These are phyloP conservation scores for Pelargonium exstipulatum DNA, from an alignment of 441 rosid genomes.

Conservation along the genomic window DNA sequence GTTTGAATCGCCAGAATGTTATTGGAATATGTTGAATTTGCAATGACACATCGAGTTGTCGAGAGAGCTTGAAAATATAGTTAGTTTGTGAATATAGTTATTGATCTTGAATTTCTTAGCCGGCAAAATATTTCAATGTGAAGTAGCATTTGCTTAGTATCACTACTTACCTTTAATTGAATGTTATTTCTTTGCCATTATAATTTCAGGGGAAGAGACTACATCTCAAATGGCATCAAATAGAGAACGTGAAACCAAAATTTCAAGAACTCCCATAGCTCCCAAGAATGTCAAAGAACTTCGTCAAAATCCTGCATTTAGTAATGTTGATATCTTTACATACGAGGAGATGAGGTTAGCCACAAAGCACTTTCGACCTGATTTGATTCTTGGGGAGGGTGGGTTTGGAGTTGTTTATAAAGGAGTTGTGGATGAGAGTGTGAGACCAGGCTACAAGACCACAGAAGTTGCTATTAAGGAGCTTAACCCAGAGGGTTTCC, in stretches of 20 bases:
- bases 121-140: neutral
- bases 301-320: slow-evolving; percentile 55
- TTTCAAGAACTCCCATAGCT: slow-evolving; percentile 29
- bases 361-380: slow-evolving; percentile 82
- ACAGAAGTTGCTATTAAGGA: slow-evolving; percentile 79
- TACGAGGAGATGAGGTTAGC: slow-evolving; percentile 76
- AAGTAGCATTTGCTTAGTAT: neutral
- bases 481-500: slow-evolving; percentile 88
- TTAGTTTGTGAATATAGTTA: neutral
- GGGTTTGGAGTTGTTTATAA: slow-evolving; percentile 94
- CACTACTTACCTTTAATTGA: neutral
- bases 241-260: slow-evolving; percentile 33
- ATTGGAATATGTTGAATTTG: neutral
- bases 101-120: neutral
- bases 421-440: slow-evolving; percentile 66
- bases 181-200: neutral
- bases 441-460: slow-evolving; percentile 56
- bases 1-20: neutral
- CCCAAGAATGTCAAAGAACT: slow-evolving; percentile 76
- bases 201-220: slow-evolving; percentile 25
- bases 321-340: slow-evolving; percentile 73
- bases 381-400: slow-evolving; percentile 87
- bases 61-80: neutral
- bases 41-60: neutral
- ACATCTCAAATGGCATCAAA: slow-evolving; percentile 31